Base-by-base conservation (phyloP, 139 green algal species). In the Chlorella sp. region DNA sequence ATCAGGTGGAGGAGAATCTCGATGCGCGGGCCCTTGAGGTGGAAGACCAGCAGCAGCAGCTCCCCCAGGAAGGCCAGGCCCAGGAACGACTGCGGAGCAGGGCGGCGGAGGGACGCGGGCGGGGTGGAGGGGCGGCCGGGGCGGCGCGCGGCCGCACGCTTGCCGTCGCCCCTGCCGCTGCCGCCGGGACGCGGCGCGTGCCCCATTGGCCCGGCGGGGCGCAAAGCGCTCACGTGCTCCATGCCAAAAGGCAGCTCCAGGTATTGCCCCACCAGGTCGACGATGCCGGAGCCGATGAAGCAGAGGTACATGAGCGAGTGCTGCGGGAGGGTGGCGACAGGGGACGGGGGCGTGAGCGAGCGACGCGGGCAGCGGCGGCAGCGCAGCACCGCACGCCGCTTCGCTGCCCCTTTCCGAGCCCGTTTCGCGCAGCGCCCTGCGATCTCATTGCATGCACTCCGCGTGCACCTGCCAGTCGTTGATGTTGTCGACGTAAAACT, bases 391-490 rank as follows among this genome's bases (percentile, higher is more conserved):
- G n/a, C n/a, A n/a, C n/a, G n/a, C n/a, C n/a, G n/a, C n/a, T n/a
- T n/a, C n/a, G n/a, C n/a, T n/a, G n/a, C n/a, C n/a, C n/a, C n/a
- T n/a, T n/a, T n/a, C n/a, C n/a, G n/a, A n/a, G n/a, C n/a, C n/a
- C n/a, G n/a, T n/a, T n/a, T n/a, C n/a, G n/a, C n/a, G n/a, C n/a
- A n/a, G n/a, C n/a, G n/a, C n/a, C n/a, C n/a, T n/a, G n/a, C n/a
- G n/a, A n/a, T n/a, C n/a, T n/a, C n/a, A n/a, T n/a, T n/a, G n/a
- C n/a, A n/a, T n/a, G n/a, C n/a, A n/a, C n/a, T n/a, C n/a, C n/a
- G n/a, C n/a, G n/a, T n/a, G n/a, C n/a, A n/a, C n/a, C 81, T 90
- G 86, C 83, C 83, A 90, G 48, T 90, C 83, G 48, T 90, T 84
- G 3, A 90, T 51, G 68, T 90, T 76, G 62, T 80, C 67, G 27